A percentile compares a stretch with the other conserved stretches of the same genome.
Evolutionary conservation across 768 basidiomycete genomes (phyloP).

Genomic region (Myochromella boudieri): DNA sequence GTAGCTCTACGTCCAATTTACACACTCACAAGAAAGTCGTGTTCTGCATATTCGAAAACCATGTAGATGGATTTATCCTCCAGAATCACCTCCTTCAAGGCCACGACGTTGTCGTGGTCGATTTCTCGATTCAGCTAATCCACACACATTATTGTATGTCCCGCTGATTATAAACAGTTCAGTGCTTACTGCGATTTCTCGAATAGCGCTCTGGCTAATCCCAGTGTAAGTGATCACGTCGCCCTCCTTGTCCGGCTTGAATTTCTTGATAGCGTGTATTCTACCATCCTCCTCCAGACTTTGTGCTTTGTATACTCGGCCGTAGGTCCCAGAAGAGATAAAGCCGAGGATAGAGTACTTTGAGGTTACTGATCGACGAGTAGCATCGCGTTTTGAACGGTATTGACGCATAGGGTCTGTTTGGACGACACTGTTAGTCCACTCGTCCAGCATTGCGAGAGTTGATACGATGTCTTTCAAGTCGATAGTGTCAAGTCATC

Average conservation of each 20-base stretch:
- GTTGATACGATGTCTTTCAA: too few species aligned
- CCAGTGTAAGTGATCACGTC: conserved; percentile 95
- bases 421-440: conserved; percentile 43
- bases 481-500: too few species aligned
- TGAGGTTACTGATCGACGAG: conserved; percentile 64
- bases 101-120: conserved; percentile 86
- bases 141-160: conserved; percentile 15
- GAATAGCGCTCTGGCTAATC: conserved; percentile 94
- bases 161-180: background rate
- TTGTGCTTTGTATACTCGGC: conserved; percentile 96
- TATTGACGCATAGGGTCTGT: conserved; percentile 87
- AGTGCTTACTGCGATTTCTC: conserved; percentile 87
- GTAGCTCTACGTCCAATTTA: background rate
- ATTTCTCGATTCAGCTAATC: conserved; percentile 84
- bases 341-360: conserved; percentile 95
- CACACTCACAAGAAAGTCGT: conserved; percentile 85
- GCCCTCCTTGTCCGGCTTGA: conserved; percentile 99
- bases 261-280: conserved; percentile 97
- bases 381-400: conserved; percentile 72
- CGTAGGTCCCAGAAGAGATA: conserved; percentile 98
- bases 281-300: conserved; percentile 66
- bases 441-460: conserved; percentile 30
- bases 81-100: conserved; percentile 90
- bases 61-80: conserved; percentile 99
- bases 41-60: conserved; percentile 99